Evolutionary conservation across 1,139 yeast genomes (phyloP), one percentile per base, ranked within the genome.

Genomic region (Nakaseomyces nivariensis): DNA sequence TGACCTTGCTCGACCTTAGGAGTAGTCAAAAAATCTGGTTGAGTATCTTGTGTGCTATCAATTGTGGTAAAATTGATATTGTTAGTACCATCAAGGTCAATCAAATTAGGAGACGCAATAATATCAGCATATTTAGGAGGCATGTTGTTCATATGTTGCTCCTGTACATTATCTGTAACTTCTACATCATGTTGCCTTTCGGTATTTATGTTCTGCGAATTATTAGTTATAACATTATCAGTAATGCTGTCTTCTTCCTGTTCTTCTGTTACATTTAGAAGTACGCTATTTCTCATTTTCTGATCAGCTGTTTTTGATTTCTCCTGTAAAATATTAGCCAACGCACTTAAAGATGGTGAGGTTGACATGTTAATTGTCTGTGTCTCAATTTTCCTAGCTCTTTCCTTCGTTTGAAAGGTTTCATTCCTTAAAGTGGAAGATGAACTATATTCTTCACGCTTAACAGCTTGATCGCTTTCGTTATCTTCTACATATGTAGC

Each of bases 291-390:
- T 34, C 56, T 56, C 54, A 57, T 57, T 45, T 54, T 60, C 34
- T 51, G 52, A 29, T 61, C 67, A 22, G 66, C 63, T 43, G 52
- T 56, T 40, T 59, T 61, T 3, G 67, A 58, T 46, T 69, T 70
- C 45, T 66, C 68, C 49, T 66, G 69, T 37, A 71, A 54, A 31
- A 70, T 64, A 37, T 65, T 66, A 2, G 73, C 72, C 26, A 71
- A 54, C 0, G 73, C 73, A 51, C 72, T 67, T 42, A 71, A 57
- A 1, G 73, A 69, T 3, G 74, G 74, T 41, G 77, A 73, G 45
- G 75, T 68, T 2, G 82, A 75, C 60, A 69, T 67, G 40, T 66
- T 64, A 25, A 61, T 58, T 4, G 64, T 57, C n/a, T 51, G 55
- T 27, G 56, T 56, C 50, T 57, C 64, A 31, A 50, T 49, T 29